A percentile compares a stretch with the other conserved stretches of the same genome.
Conservation (phyloP, 352 stramenopile species). For the Pythium oligandrum region DNA sequence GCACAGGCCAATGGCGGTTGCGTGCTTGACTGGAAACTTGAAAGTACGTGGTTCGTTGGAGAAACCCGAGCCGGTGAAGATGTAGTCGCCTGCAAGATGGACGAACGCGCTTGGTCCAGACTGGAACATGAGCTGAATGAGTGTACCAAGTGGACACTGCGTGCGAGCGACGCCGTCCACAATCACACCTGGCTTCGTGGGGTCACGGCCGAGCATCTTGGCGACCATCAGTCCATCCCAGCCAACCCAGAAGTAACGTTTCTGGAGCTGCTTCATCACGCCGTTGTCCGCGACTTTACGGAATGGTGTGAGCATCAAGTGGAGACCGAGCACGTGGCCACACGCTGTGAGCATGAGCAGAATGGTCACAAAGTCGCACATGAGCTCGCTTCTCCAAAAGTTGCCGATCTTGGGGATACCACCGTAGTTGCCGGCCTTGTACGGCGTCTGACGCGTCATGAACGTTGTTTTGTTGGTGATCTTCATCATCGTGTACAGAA, state of each 20-base stretch:
- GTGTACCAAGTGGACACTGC: slow-evolving; percentile 31
- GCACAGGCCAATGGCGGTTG: too few species aligned
- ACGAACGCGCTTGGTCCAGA: too few species aligned
- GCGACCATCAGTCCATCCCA: slow-evolving; percentile 37
- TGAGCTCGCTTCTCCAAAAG: slow-evolving; percentile 53
- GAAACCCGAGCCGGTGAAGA: too few species aligned
- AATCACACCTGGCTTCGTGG: slow-evolving; percentile 20
- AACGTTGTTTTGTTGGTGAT: slow-evolving; percentile 30
- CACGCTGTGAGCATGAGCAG: slow-evolving; percentile 26
- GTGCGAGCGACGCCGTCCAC: slow-evolving; percentile 21
- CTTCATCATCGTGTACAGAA: slow-evolving; percentile 37
- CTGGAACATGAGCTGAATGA: slow-evolving; percentile 3
- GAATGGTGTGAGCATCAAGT: slow-evolving; percentile 38
- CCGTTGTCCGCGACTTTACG: slow-evolving; percentile 37
- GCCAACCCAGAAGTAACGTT: slow-evolving; percentile 39
- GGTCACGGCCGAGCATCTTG: slow-evolving; percentile 42
- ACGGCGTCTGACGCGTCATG: slow-evolving; percentile 28
- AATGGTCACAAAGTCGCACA: slow-evolving; percentile 43
- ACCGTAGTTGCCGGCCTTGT: slow-evolving; percentile 36
- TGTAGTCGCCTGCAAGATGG: too few species aligned
- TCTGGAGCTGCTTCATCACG: slow-evolving; percentile 36
- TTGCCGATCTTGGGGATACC: slow-evolving; percentile 25
- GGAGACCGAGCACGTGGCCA: slow-evolving; percentile 19
- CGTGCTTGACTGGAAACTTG: too few species aligned
- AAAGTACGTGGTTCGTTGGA: too few species aligned